phyloP scores from a whole-genome alignment of 2,329 filamentous ascomycete genomes.

The Aspergillus candidus region DNA sequence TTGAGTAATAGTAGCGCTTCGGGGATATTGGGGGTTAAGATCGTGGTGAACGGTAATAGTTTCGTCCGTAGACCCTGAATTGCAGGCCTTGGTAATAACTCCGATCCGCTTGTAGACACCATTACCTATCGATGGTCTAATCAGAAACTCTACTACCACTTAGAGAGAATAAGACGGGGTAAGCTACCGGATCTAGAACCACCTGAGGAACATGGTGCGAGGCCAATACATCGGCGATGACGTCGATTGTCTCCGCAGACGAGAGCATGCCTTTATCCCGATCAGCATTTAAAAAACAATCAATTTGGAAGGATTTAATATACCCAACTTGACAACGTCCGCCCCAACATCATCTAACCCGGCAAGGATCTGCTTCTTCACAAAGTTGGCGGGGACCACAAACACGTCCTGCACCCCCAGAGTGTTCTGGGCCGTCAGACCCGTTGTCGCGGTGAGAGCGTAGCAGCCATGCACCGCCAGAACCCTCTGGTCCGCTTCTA shows the following conservation, averaged over 20 bases:
- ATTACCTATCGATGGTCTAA: constrained; percentile 61
- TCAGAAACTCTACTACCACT: constrained; percentile 7
- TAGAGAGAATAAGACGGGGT: neutral
- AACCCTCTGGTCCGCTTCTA: constrained; percentile 94
- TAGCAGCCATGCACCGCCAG: constrained; percentile 89
- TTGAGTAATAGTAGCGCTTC: constrained; percentile 42
- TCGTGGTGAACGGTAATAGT: constrained; percentile 39
- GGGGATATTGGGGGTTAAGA: constrained; percentile 46
- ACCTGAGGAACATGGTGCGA: constrained; percentile 52
- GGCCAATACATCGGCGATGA: constrained; percentile 60
- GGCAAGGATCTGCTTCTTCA: constrained; percentile 78
- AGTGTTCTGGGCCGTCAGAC: constrained; percentile 94
- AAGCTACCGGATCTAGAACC: constrained; percentile 68
- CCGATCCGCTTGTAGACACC: constrained; percentile 54
- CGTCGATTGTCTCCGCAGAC: constrained; percentile 61
- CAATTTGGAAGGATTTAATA: neutral
- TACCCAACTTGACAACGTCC: constrained; percentile 89
- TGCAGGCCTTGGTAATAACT: constrained; percentile 41
- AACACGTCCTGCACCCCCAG: constrained; percentile 76
- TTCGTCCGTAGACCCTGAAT: constrained; percentile 35
- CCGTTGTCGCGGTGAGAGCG: constrained; percentile 92
- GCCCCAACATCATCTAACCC: constrained; percentile 77
- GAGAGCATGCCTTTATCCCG: constrained; percentile 67
- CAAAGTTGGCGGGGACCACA: constrained; percentile 68
- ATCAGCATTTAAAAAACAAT: neutral